These are phyloP conservation scores for Podospora comata DNA, from an alignment of 495 filamentous ascomycete species.

Conservation along the genomic window DNA sequence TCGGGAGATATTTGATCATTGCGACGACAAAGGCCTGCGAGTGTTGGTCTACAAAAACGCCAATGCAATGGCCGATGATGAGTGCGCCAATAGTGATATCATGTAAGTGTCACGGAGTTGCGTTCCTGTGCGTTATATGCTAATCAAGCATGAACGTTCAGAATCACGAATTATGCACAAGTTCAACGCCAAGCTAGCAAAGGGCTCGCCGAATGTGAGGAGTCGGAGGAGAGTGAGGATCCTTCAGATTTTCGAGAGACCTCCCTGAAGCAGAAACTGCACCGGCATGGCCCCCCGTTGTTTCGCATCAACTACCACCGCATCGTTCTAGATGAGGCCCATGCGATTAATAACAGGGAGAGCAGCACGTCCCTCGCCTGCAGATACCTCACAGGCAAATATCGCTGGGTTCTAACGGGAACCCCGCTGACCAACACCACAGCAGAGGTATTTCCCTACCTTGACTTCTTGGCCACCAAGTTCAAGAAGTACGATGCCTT, in stretches of 20 bases:
- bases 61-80: not conserved
- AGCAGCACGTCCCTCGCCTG: slow-evolving; percentile 50
- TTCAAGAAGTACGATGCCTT: slow-evolving; percentile 43
- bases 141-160: not conserved
- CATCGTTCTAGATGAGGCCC: slow-evolving; percentile 61
- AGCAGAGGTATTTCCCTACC: slow-evolving; percentile 43
- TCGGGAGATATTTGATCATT: slow-evolving; percentile 44
- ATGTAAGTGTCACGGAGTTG: slow-evolving; percentile 16
- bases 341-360: slow-evolving; percentile 59
- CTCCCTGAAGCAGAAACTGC: slow-evolving; percentile 10
- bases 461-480: slow-evolving; percentile 53
- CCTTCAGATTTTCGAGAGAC: not conserved
- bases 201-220: slow-evolving; percentile 19
- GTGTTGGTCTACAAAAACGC: slow-evolving; percentile 18
- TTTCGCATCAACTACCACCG: slow-evolving; percentile 52
- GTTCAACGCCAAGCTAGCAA: slow-evolving; percentile 27
- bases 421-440: slow-evolving; percentile 58
- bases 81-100: slow-evolving; percentile 27
- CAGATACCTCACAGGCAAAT: slow-evolving; percentile 47
- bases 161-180: slow-evolving; percentile 54
- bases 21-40: slow-evolving; percentile 11
- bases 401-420: slow-evolving; percentile 60
- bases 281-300: slow-evolving; percentile 23
- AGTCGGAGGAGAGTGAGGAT: slow-evolving; percentile 24
- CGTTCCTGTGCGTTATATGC: not conserved